Evolutionary conservation across 306 rosid species (phyloP).

Genomic region (Elaeagnus macrophylla): DNA sequence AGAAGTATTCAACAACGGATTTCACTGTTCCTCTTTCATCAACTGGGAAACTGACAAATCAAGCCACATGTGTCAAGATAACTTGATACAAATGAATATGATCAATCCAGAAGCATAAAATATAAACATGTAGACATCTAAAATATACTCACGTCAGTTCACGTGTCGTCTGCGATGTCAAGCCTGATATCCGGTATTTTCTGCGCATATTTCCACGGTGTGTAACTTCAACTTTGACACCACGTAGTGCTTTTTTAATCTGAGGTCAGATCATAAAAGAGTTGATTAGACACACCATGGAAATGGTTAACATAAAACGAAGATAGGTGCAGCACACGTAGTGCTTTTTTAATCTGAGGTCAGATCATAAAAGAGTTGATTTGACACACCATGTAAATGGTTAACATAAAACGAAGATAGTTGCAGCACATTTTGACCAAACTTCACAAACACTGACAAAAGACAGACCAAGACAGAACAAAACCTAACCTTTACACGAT

Average conservation of each 20-base stretch:
- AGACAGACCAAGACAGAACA: background rate
- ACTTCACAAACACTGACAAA: background rate
- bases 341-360: too few species aligned
- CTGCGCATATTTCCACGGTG: constrained; percentile 95
- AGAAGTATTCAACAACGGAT: constrained; percentile 86
- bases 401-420: background rate
- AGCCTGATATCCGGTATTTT: constrained; percentile 81
- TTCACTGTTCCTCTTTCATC: constrained; percentile 91
- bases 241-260: constrained; percentile 93
- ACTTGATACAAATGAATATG: background rate
- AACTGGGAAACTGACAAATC: constrained; percentile 67
- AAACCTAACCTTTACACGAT: constrained; percentile 72
- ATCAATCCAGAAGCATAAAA: too few species aligned
- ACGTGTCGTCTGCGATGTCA: constrained; percentile 87
- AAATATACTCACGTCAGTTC: constrained; percentile 64
- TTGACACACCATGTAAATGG: too few species aligned
- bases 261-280: constrained; percentile 16
- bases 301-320: background rate
- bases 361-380: too few species aligned
- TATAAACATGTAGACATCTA: background rate
- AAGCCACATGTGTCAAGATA: constrained; percentile 8
- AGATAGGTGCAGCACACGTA: too few species aligned
- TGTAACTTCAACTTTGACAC: constrained; percentile 93
- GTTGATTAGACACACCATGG: too few species aligned
- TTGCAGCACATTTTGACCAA: background rate